Base-by-base conservation (phyloP, 768 basidiomycete genomes). In the Coprinopsis cinerea region DNA sequence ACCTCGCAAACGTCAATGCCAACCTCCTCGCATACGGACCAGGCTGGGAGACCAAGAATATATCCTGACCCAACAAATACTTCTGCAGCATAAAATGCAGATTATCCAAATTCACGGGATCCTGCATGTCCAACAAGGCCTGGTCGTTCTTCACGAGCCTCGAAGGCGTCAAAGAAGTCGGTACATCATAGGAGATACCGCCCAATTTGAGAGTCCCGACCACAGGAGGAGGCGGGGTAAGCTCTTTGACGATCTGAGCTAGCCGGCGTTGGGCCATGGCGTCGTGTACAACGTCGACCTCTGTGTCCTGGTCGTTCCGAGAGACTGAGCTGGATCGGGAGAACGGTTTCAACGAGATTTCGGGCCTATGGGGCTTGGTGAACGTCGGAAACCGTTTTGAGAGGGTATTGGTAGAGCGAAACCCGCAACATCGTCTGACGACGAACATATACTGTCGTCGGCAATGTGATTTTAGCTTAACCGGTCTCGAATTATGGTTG, bases 51-150 rank as follows among this genome's bases (percentile, higher is more conserved):
- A 84, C 68, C 20, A 85, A 62, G 59, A 84, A 85, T 3, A 82
- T 67, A 60, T 85, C 83, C 61, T 85, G 83, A 2, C 80, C 82
- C 0, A 85, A 71, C 14, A 84, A 58, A 59, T 78, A 79, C 61
- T 85, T 85, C 67, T 85, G 81, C 56, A 85, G 59, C 65, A 85
- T 70, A 55, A 81, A 85, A 59, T 81, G 75, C 22, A 85, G 60
- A 53, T 83, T 79, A 47, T 81, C 77, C 36, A 72, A 50, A 55
- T 78, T 83, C 39, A 78, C 68, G 0, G 73, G 59, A 55, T 83
- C 74, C 37, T 69, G 56, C n/a, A 73, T 57, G 48, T 83, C 78
- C 49, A 85, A 63, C 35, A 79, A 57, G 14, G 72, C 57, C 44
- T 67, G 59, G 6, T 39, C 17, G 1, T 67, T 67, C 43, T 71